Conservation (phyloP, 805 yeast genomes). For the Starmerella bacillaris region DNA sequence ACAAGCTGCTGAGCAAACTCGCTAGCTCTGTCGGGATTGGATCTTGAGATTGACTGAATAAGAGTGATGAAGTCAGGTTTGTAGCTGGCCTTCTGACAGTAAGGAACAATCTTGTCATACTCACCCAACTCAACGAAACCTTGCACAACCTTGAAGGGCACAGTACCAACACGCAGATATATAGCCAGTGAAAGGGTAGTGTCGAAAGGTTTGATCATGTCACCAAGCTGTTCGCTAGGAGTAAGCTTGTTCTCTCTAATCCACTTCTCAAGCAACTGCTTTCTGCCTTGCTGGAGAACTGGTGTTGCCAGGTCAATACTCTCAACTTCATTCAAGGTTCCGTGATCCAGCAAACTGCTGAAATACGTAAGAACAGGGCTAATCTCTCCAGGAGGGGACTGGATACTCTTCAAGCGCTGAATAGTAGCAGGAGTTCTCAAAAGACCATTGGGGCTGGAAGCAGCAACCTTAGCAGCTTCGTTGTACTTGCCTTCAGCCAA, state of each 20-base stretch:
- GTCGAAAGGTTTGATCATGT: slow-evolving; percentile 77
- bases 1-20: slow-evolving; percentile 85
- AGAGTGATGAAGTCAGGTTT: slow-evolving; percentile 78
- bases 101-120: slow-evolving; percentile 87
- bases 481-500: slow-evolving; percentile 72
- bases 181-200: slow-evolving; percentile 75
- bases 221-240: slow-evolving; percentile 94
- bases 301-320: slow-evolving; percentile 90
- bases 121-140: slow-evolving; percentile 89
- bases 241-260: slow-evolving; percentile 86
- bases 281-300: slow-evolving; percentile 84
- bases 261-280: slow-evolving; percentile 89
- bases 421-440: slow-evolving; percentile 89
- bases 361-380: slow-evolving; percentile 89
- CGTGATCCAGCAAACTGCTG: slow-evolving; percentile 78
- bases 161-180: slow-evolving; percentile 56
- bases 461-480: slow-evolving; percentile 92
- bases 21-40: slow-evolving; percentile 93
- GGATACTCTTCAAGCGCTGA: slow-evolving; percentile 74
- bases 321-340: slow-evolving; percentile 80
- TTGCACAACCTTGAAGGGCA: slow-evolving; percentile 76
- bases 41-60: slow-evolving; percentile 76
- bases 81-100: slow-evolving; percentile 74
- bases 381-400: slow-evolving; percentile 83
- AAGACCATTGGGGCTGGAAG: slow-evolving; percentile 61